Conservation (phyloP, 169 alveolate species). For the Cryptosporidium baileyi region DNA sequence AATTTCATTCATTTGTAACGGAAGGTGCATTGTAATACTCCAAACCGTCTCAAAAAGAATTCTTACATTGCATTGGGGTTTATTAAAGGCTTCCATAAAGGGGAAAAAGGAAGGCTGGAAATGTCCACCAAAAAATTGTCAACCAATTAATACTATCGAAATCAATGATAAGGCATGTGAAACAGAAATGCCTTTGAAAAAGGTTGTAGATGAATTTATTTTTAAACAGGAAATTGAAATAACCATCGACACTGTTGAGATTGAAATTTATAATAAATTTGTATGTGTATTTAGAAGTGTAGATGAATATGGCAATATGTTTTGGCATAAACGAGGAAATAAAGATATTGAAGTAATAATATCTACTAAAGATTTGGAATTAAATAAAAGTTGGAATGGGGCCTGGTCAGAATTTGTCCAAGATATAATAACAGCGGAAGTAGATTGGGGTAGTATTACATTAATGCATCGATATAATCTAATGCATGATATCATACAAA, state of each 20-base stretch:
- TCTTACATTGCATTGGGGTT: conserved; percentile 38
- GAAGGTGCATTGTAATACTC: neutral
- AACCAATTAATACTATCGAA: neutral
- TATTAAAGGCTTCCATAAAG: neutral
- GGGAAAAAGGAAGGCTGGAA: conserved; percentile 42
- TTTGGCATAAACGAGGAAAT: conserved; percentile 48
- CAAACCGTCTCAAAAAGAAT: conserved; percentile 1
- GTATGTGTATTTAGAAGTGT: conserved; percentile 38
- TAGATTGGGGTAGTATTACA: conserved; percentile 64
- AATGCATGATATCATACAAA: conserved; percentile 45
- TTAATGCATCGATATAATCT: conserved; percentile 58
- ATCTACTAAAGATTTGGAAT: neutral
- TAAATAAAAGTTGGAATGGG: conserved; percentile 26
- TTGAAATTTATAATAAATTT: neutral
- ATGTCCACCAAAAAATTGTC: conserved; percentile 41
- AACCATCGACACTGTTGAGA: neutral
- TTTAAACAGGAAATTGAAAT: conserved; percentile 34
- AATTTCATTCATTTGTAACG: neutral
- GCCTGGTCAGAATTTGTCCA: conserved; percentile 9
- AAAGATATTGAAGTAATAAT: conserved; percentile 36
- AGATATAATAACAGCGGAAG: conserved; percentile 28
- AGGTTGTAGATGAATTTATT: neutral
- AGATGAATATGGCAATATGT: conserved; percentile 9
- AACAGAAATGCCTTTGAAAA: neutral
- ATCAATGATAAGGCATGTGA: conserved; percentile 15